These are phyloP conservation scores for Fonsecaea monophora DNA, from an alignment of 2,329 filamentous ascomycete genomes.

Conservation along the genomic window DNA sequence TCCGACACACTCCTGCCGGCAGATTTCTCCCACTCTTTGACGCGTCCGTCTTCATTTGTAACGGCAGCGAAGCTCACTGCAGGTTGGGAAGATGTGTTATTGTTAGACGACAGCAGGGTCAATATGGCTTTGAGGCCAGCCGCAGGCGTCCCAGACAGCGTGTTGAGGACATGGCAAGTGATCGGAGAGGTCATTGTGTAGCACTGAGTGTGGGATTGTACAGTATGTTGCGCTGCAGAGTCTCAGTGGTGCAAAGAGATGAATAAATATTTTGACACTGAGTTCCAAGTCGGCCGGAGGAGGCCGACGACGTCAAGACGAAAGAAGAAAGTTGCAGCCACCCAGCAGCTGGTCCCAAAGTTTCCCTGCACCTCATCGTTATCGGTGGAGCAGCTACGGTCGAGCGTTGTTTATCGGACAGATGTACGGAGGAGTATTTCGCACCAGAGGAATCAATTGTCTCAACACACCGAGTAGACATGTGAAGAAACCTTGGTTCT, in stretches of 20 bases:
- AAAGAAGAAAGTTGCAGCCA: slow-evolving; percentile 15
- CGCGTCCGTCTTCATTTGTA: slow-evolving; percentile 56
- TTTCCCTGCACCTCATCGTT: background rate
- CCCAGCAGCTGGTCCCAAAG: background rate
- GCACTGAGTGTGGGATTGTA: slow-evolving; percentile 8
- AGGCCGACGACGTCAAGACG: slow-evolving; percentile 15
- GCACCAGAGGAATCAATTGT: too few relatives aligned
- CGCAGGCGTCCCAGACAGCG: slow-evolving; percentile 53
- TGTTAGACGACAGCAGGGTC: slow-evolving; percentile 63
- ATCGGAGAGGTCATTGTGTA: slow-evolving; percentile 47
- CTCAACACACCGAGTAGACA: too few relatives aligned
- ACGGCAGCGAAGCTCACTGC: slow-evolving; percentile 47
- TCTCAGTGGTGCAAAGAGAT: slow-evolving; percentile 5
- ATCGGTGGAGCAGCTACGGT: slow-evolving; percentile 14
- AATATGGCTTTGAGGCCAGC: slow-evolving; percentile 57
- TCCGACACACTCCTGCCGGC: slow-evolving; percentile 36
- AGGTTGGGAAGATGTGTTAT: slow-evolving; percentile 28
- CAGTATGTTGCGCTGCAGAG: slow-evolving; percentile 5
- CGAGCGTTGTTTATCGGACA: slow-evolving; percentile 17
- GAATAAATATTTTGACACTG: slow-evolving; percentile 15
- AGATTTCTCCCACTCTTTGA: slow-evolving; percentile 51
- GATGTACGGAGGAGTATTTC: background rate
- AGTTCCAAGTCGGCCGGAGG: slow-evolving; percentile 19
- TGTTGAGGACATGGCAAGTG: slow-evolving; percentile 60
- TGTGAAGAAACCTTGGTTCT: background rate